Conservation (phyloP, 2,329 filamentous ascomycete species). For the Colletotrichum tropicale region DNA sequence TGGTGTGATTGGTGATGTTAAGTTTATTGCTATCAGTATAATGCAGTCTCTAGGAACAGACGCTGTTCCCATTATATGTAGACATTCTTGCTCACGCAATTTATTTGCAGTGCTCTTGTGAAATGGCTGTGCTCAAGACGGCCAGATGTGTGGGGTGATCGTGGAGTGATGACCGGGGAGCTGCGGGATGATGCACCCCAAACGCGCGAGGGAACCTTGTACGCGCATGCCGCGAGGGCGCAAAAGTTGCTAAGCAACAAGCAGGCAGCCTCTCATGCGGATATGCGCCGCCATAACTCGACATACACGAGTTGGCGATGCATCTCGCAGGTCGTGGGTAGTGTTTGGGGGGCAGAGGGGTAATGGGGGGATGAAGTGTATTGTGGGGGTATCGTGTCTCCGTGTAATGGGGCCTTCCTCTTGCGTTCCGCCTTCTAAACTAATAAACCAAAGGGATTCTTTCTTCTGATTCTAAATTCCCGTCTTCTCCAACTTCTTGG, state of each 20-base stretch:
- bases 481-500: conserved; percentile 77
- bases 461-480: conserved; percentile 43
- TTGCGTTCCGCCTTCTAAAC: conserved; percentile 21
- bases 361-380: conserved; percentile 11
- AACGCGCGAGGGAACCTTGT: not conserved
- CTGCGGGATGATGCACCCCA: not conserved
- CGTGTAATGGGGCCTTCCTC: conserved; percentile 12
- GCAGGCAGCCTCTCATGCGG: not conserved
- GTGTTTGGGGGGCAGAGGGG: not conserved
- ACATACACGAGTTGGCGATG: not conserved
- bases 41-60: not conserved
- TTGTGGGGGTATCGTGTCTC: conserved; percentile 23
- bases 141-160: conserved; percentile 8
- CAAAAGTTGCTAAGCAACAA: not conserved
- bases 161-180: conserved; percentile 1
- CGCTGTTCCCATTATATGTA: not conserved
- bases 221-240: not conserved
- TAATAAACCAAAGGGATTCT: conserved; percentile 8
- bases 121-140: not conserved
- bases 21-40: not conserved
- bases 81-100: not conserved
- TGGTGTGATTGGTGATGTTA: not conserved
- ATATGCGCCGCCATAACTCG: not conserved
- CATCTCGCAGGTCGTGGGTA: not conserved
- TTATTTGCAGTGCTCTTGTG: not conserved